Conservation (phyloP, 352 stramenopile species). For the Phytophthora nicotianae region DNA sequence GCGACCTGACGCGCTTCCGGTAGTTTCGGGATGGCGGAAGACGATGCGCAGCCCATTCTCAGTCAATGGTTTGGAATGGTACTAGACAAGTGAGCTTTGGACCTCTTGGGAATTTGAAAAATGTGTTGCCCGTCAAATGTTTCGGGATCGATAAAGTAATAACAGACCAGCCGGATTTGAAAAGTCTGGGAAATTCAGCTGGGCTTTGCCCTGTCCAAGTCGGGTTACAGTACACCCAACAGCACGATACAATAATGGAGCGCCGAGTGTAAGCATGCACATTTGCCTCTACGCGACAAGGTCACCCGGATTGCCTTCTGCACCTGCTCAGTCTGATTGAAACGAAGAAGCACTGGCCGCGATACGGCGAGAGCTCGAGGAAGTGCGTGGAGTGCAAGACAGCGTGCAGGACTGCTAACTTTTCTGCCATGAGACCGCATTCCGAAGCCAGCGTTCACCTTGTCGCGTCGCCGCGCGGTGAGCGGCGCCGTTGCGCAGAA, state of each 20-base stretch:
- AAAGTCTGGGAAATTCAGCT: neutral
- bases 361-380: too few species aligned
- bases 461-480: too few species aligned
- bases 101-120: slow-evolving; percentile 22
- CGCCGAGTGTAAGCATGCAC: too few species aligned
- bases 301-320: slow-evolving; percentile 18
- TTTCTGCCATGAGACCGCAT: neutral
- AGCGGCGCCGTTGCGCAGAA: too few species aligned
- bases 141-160: slow-evolving; percentile 8
- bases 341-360: neutral
- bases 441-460: neutral
- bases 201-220: slow-evolving; percentile 1
- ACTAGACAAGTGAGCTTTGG: slow-evolving; percentile 6
- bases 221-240: too few species aligned
- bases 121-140: slow-evolving; percentile 15
- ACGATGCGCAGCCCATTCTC: slow-evolving; percentile 49
- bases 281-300: neutral
- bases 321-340: slow-evolving; percentile 14
- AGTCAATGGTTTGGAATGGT: neutral
- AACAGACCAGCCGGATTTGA: slow-evolving; percentile 16
- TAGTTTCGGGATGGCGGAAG: slow-evolving; percentile 31
- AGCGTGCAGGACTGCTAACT: slow-evolving; percentile 1
- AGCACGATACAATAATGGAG: too few species aligned
- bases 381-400: too few species aligned
- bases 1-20: slow-evolving; percentile 26